Evolutionary conservation across 192 early-diverging fungal species (phyloP), one percentile per base, ranked within the genome.

Genomic region (Mortierella claussenii): DNA sequence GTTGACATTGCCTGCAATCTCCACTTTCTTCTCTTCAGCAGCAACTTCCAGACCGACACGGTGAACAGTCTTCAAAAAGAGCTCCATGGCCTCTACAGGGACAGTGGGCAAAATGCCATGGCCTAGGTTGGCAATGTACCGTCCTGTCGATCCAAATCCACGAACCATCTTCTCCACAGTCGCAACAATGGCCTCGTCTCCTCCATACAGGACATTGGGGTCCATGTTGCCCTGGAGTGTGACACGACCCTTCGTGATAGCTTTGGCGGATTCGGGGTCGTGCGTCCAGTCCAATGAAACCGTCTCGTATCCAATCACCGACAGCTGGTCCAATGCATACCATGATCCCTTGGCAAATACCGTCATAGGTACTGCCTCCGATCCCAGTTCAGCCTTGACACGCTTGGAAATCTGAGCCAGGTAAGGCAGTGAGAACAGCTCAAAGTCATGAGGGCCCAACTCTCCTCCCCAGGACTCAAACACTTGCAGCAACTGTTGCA

Each of bases 401-500:
- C 85, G 80, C 15, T 75, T 60, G 18, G 93, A 90, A 55, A 99
- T 98, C 57, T 93, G 90, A 3, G 68, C 69, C 27, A 97, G 68
- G 79, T 97, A 97, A n/a, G 97, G 96, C 21, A 98, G 83, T 31
- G 94, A 91, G 78, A 95, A 98, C 50, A 81, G 79, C 37, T 84
- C 83, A 80, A 97, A 99, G 58, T 93, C 91, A 20, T 69, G 50
- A 10, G 93, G 94, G 27, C 90, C 84, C 26, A 99, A 85, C 78
- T 98, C 96, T 34, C 96, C 96, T n/a, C 89, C 96, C 91, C 94
- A 95, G 28, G 93, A 95, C 54, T 99, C 97, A 82, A 99, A 99
- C 53, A 99, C 90, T 89, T 99, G 97, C 27, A 97, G 70, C 55
- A 97, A 88, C 90, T 97, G 68, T 1, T n/a, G n/a, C n/a, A n/a